phyloP scores from a whole-genome alignment of 306 rosid species.

The Inga leiocalycina region DNA sequence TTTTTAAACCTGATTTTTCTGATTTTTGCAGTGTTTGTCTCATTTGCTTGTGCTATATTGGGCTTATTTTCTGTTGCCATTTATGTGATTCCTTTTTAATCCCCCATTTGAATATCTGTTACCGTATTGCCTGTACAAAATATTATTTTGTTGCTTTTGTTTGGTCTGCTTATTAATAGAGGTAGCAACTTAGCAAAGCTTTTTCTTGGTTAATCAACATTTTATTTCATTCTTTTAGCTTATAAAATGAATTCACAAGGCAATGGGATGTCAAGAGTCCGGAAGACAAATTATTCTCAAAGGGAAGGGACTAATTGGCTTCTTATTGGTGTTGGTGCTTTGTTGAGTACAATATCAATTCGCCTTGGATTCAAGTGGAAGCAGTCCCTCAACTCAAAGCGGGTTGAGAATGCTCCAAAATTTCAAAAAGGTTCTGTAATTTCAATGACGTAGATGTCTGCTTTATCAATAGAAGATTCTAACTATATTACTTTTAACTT shows the following conservation, averaged over 20 bases:
- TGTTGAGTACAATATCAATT: slow-evolving; percentile 80
- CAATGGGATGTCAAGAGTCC: slow-evolving; percentile 61
- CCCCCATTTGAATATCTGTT: neutral
- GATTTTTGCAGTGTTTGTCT: neutral
- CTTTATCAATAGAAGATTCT: slow-evolving; percentile 26
- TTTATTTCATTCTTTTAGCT: slow-evolving; percentile 33
- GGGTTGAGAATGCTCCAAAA: slow-evolving; percentile 49
- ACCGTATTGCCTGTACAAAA: neutral
- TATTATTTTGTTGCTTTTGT: neutral
- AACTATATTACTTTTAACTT: slow-evolving; percentile 24
- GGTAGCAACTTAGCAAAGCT: neutral
- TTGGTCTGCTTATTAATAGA: neutral
- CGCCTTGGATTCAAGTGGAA: slow-evolving; percentile 94
- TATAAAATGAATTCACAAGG: slow-evolving; percentile 72
- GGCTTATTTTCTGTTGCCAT: neutral
- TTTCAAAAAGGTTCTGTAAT: slow-evolving; percentile 30
- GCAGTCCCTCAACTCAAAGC: slow-evolving; percentile 75
- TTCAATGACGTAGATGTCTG: neutral
- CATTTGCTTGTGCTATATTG: neutral
- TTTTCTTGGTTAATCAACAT: neutral
- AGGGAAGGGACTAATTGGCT: slow-evolving; percentile 82
- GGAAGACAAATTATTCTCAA: slow-evolving; percentile 47
- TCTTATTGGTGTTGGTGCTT: slow-evolving; percentile 91
- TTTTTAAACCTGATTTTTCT: neutral
- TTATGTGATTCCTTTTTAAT: neutral